Conservation (phyloP, 192 early-diverging fungal genomes). For the Coemansia sp. region DNA sequence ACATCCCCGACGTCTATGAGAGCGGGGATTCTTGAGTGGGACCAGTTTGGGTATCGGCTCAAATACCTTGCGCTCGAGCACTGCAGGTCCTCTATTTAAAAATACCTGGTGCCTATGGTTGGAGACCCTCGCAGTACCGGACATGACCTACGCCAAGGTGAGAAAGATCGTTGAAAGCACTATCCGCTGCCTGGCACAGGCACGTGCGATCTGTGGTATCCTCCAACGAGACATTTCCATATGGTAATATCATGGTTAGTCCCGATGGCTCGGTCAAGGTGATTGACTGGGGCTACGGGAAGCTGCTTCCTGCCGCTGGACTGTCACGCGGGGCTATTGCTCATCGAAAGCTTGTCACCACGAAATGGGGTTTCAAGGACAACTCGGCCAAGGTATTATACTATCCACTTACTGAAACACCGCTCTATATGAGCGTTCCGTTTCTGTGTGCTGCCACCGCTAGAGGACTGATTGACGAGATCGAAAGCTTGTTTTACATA, state of each 20-base stretch:
- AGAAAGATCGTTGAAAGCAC: not conserved
- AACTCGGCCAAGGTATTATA: not conserved
- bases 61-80: constrained; percentile 11
- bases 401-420: constrained; percentile 1
- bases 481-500: constrained; percentile 17
- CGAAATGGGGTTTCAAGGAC: not conserved
- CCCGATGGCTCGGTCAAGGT: not conserved
- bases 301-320: not conserved
- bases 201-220: not conserved
- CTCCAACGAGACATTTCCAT: constrained; percentile 30
- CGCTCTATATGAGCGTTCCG: constrained; percentile 9
- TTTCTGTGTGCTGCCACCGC: not conserved
- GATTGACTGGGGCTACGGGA: constrained; percentile 27
- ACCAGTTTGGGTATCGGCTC: constrained; percentile 1
- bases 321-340: not conserved
- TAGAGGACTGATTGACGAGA: constrained; percentile 14
- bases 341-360: not conserved
- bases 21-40: not conserved
- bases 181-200: not conserved
- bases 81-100: not conserved
- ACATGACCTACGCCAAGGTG: not conserved
- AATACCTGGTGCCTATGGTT: not conserved
- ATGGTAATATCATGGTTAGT: constrained; percentile 15
- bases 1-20: not conserved
- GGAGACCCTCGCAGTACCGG: not conserved